Evolutionary conservation across 169 alveolate genomes (phyloP), one percentile per base, ranked within the genome.

Genomic region (Plasmodium falciparum): DNA sequence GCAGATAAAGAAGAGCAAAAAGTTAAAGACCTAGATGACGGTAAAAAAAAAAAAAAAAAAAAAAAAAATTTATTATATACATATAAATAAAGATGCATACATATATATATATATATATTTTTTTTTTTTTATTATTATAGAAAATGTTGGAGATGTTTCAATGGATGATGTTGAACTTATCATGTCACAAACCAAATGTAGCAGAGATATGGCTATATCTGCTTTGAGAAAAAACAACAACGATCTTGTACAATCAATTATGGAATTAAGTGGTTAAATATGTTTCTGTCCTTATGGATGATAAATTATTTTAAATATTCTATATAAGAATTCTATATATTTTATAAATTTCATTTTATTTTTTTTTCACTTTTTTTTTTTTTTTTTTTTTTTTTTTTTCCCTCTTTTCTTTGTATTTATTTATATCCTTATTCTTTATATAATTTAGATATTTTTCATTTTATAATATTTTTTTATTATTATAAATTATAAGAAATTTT

Each of bases 201-300:
- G 97, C 69, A 95, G 97, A 89, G 96, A 93, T 54, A 92, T 93
- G 90, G 99, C 99, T 43, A 93, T 95, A 17, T 92, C 93, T 88
- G 98, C 97, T 13, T 95, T 97, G 15, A 92, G 95, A 66, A 95
- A 94, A 72, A 75, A 97, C 83, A 96, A 93, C 45, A 97, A 97
- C 70, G 98, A 97, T 80, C 92, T 96, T 71, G 98, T 97, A 45
- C 95, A 95, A 52, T 97, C 98, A 59, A 96, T 97, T 63, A 90
- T 97, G 95, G 92, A 95, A 74, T 91, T 97, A 78, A 66, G 90
- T 70, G 78, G 90, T 59, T 78, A 78, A 62, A 26, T 29, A 39
- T 24, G 22, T 45, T 33, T 8, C 6, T 22, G 24, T n/a, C 45
- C 8, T 33, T 33, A 33, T 33, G 45, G n/a, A n/a, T n/a, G 45